Percentiles rank a stretch among this genome's conserved stretches.
Conservation (phyloP, 192 early-diverging fungal species). For the Entomortierella chlamydospora region DNA sequence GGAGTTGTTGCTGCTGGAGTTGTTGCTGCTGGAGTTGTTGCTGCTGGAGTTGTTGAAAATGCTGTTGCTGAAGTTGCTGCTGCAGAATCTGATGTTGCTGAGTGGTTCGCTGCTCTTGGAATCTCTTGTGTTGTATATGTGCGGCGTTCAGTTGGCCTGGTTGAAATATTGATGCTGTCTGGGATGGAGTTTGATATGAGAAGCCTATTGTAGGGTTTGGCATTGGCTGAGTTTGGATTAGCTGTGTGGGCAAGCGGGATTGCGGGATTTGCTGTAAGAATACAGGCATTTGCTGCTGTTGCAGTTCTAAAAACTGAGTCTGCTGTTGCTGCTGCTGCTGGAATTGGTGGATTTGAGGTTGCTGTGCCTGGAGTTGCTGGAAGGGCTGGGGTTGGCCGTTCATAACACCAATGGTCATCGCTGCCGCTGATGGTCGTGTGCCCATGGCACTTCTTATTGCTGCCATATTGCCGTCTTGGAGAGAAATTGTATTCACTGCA, state of each 20-base stretch:
- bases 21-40: not conserved
- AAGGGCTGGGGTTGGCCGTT: constrained; percentile 8
- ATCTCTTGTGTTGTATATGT: not conserved
- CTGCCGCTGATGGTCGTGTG: not conserved
- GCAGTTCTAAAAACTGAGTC: too few relatives aligned
- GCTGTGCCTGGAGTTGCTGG: constrained; percentile 15
- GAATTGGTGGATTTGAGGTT: constrained; percentile 1
- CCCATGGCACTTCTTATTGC: not conserved
- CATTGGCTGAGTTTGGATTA: not conserved
- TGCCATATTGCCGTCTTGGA: constrained; percentile 7
- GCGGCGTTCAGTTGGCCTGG: not conserved
- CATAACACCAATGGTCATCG: not conserved
- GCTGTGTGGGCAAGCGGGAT: not conserved
- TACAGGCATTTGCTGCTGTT: not conserved
- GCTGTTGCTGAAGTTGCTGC: constrained; percentile 5
- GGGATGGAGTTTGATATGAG: not conserved
- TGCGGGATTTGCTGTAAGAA: not conserved
- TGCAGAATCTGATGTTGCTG: constrained; percentile 5
- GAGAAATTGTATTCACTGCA: not conserved
- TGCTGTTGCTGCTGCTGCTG: constrained; percentile 10
- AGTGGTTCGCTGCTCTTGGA: not conserved
- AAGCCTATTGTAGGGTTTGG: not conserved
- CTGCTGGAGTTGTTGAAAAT: not conserved
- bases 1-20: constrained; percentile 12
- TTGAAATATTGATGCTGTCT: not conserved